A percentile compares a stretch with the other conserved stretches of the same genome.
These are phyloP conservation scores for Nannizziopsis arthrosporioides DNA, from an alignment of 2,329 filamentous ascomycete species.

Conservation along the genomic window DNA sequence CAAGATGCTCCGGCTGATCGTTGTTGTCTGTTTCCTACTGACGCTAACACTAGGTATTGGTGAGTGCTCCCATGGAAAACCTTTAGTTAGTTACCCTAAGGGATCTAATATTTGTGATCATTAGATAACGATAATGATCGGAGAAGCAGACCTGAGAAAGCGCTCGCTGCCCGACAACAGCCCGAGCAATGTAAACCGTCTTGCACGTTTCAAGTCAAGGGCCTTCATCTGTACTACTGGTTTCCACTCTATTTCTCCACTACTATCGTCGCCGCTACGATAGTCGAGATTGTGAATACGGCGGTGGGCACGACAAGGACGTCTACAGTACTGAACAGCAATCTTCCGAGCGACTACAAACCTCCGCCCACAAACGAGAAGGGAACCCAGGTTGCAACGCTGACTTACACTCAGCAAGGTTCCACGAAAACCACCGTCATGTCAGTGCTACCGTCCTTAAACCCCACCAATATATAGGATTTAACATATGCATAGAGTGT, in stretches of 20 bases:
- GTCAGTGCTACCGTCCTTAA: not conserved
- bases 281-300: constrained; percentile 3
- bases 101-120: too few species aligned
- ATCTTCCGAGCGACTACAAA: not conserved
- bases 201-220: not conserved
- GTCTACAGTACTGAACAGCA: not conserved
- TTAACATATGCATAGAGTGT: not conserved
- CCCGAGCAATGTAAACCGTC: not conserved
- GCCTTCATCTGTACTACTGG: not conserved
- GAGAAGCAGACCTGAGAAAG: not conserved
- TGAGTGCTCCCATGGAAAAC: too few species aligned
- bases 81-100: too few species aligned
- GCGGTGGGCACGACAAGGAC: not conserved
- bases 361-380: not conserved
- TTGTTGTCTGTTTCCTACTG: too few species aligned
- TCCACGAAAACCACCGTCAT: constrained; percentile 3
- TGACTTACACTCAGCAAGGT: constrained; percentile 5
- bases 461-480: not conserved
- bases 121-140: too few species aligned
- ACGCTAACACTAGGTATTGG: too few species aligned
- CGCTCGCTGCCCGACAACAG: not conserved
- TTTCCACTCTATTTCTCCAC: not conserved
- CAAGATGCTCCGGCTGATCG: too few species aligned
- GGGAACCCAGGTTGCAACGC: constrained; percentile 1
- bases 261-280: constrained; percentile 1